phyloP scores from a whole-genome alignment of 257 asterid species.

The Striga asiatica region DNA sequence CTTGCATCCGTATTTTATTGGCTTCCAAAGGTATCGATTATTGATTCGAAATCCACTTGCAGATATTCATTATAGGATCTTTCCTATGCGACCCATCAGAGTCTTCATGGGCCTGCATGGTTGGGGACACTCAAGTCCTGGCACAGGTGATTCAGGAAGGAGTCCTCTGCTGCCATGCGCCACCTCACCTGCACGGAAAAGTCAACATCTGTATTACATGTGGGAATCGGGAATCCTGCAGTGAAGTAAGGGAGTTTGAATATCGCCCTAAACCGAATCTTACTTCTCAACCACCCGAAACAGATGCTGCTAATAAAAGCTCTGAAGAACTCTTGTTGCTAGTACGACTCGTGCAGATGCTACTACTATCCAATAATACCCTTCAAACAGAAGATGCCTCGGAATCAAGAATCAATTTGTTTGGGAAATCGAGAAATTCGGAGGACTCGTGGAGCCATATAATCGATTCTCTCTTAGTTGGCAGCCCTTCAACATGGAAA shows the following conservation, averaged over 20 bases:
- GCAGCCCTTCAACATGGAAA: slow-evolving; percentile 40
- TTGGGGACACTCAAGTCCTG: slow-evolving; percentile 85
- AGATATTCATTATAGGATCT: slow-evolving; percentile 79
- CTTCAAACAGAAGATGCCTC: slow-evolving; percentile 28
- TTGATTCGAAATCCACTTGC: slow-evolving; percentile 18
- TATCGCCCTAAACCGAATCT: slow-evolving; percentile 43
- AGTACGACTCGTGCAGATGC: slow-evolving; percentile 70
- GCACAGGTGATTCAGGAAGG: slow-evolving; percentile 77
- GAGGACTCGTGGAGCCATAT: slow-evolving; percentile 70
- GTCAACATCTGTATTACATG: slow-evolving; percentile 67
- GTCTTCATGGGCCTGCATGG: slow-evolving; percentile 83
- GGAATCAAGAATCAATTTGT: slow-evolving; percentile 34
- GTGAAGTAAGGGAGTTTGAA: slow-evolving; percentile 81
- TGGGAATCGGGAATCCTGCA: slow-evolving; percentile 71
- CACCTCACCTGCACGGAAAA: slow-evolving; percentile 62
- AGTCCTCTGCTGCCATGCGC: slow-evolving; percentile 75
- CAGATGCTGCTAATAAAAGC: slow-evolving; percentile 34
- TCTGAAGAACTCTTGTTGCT: slow-evolving; percentile 66
- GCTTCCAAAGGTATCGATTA: too few species aligned
- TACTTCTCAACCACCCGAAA: slow-evolving; percentile 32
- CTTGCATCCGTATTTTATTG: too few species aligned
- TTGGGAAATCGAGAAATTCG: slow-evolving; percentile 33
- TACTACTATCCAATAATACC: slow-evolving; percentile 47
- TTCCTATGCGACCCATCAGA: slow-evolving; percentile 63
- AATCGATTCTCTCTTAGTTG: slow-evolving; percentile 49